A percentile compares a stretch with the other conserved stretches of the same genome.
Conservation (phyloP, 352 stramenopile species). For the Phytopythium kandeliae region DNA sequence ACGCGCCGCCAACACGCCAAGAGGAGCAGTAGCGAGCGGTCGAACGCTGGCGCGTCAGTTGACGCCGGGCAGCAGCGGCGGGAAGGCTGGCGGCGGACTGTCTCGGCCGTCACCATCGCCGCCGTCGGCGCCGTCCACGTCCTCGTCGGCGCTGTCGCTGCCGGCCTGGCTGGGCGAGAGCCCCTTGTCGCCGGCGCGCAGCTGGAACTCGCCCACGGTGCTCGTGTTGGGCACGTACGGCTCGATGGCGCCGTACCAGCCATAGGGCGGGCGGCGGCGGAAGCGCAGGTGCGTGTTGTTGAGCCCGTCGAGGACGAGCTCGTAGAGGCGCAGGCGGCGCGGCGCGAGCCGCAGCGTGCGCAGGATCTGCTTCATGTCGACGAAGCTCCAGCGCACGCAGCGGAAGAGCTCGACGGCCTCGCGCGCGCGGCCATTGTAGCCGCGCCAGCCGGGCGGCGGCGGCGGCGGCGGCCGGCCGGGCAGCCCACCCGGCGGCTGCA, state of each 20-base stretch:
- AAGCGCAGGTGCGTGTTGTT: constrained; percentile 23
- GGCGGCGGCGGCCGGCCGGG: constrained; percentile 6
- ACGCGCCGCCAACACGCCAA: background rate
- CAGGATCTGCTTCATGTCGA: constrained; percentile 54
- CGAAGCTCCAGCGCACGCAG: constrained; percentile 65
- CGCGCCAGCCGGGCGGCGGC: constrained; percentile 4
- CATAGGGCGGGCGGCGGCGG: constrained; percentile 18
- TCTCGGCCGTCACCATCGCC: background rate
- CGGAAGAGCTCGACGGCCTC: constrained; percentile 44
- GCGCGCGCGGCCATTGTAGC: constrained; percentile 25
- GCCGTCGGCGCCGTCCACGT: background rate
- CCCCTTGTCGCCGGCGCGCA: constrained; percentile 42
- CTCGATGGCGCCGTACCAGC: constrained; percentile 20
- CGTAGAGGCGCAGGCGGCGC: constrained; percentile 48
- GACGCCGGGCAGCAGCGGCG: background rate
- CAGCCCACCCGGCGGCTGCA: too few relatives aligned
- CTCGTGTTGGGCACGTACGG: constrained; percentile 26
- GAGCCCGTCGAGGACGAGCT: constrained; percentile 35
- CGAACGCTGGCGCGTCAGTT: background rate
- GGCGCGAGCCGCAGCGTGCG: constrained; percentile 28
- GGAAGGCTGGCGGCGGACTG: background rate
- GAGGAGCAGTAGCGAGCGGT: too few relatives aligned
- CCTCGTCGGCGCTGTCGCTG: background rate
- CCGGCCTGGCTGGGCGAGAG: constrained; percentile 10
- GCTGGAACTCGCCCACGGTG: constrained; percentile 53